Base-by-base conservation (phyloP, 208 protist species). In the Leishmania aethiopica region DNA sequence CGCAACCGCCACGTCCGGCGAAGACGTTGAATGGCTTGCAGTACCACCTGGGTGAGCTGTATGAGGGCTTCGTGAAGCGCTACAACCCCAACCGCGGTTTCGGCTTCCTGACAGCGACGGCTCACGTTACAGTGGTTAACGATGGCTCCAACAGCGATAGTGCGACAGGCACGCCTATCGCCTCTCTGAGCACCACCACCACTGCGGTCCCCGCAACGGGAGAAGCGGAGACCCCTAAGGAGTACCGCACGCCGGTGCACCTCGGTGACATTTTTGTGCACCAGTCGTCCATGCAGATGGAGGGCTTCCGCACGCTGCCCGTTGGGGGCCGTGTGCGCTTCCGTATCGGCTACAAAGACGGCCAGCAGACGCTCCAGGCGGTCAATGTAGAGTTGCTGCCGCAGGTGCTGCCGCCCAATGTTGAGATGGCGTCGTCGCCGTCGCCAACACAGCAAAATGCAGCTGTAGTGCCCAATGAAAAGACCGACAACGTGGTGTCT, bases 251-350 rank as follows among this genome's bases (percentile, higher is more conserved):
- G n/a, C 84, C 80, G 5, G 84, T 90, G 19, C 60, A 72, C 25
- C 69, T 92, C 22, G 91, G 87, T 1, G 91, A 93, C 77, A 90
- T 94, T 66, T 94, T 94, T 75, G 89, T 94, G n/a, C 89, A 94
- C 62, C 88, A 94, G 81, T 91, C 84, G 15, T 92, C 90, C 69
- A 85, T 94, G 70, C 81, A 88, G 53, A 92, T 92, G 87, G 80
- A 90, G 42, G 89, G 91, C 60, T 92, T 92, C 74, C 89, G 89
- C 32, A 84, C 88, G 32, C 80, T 94, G 51, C 81, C 83, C 11
- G 84, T 93, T 35, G 89, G 91, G 62, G 89, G 85, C 55, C 84
- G 86, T 11, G 89, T 94, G 49, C 84, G 85, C 77, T 94, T 94
- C 78, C 79, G 81, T n/a, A 80, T 92, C 40, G 87, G 89, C 62